Evolutionary conservation across 192 early-diverging fungal species (phyloP).

Genomic region (Entomortierella parvispora): DNA sequence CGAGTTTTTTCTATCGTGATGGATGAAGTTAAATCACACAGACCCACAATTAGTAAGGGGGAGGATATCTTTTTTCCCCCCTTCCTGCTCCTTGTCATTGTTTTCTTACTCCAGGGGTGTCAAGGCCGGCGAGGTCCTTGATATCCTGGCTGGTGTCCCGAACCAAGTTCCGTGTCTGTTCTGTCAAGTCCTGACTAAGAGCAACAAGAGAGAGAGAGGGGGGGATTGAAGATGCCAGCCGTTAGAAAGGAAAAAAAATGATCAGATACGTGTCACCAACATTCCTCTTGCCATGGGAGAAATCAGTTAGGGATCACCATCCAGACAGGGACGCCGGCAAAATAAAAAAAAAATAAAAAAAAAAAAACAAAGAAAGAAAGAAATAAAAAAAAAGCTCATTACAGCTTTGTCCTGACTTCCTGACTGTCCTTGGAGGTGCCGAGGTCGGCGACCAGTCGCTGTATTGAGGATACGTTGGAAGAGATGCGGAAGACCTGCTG

Average conservation of each 20-base stretch:
- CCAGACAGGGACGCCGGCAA: too few relatives aligned
- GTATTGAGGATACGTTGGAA: conserved; percentile 84
- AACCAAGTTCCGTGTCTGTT: conserved; percentile 82
- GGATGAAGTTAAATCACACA: conserved; percentile 1
- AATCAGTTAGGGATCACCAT: too few relatives aligned
- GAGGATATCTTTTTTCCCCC: too few relatives aligned
- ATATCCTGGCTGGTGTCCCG: conserved; percentile 80
- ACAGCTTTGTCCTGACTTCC: conserved; percentile 84
- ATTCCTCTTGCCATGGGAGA: neutral
- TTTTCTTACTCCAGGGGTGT: conserved; percentile 44
- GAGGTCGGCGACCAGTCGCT: conserved; percentile 79
- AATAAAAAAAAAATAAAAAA: too few relatives aligned
- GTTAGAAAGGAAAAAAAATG: neutral
- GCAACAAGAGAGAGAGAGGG: conserved; percentile 25
- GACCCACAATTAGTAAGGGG: too few relatives aligned
- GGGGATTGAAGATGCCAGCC: too few relatives aligned
- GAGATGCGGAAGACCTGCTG: conserved; percentile 90
- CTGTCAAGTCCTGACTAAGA: conserved; percentile 77
- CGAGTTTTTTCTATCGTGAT: conserved; percentile 76
- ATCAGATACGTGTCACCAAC: neutral
- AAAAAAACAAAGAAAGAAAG: too few relatives aligned
- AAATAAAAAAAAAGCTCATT: conserved; percentile 12
- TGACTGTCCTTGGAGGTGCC: conserved; percentile 80
- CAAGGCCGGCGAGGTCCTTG: conserved; percentile 76
- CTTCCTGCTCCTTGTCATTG: conserved; percentile 2